Conservation (phyloP, 257 asterid genomes). For the Solanum tacnaense region DNA sequence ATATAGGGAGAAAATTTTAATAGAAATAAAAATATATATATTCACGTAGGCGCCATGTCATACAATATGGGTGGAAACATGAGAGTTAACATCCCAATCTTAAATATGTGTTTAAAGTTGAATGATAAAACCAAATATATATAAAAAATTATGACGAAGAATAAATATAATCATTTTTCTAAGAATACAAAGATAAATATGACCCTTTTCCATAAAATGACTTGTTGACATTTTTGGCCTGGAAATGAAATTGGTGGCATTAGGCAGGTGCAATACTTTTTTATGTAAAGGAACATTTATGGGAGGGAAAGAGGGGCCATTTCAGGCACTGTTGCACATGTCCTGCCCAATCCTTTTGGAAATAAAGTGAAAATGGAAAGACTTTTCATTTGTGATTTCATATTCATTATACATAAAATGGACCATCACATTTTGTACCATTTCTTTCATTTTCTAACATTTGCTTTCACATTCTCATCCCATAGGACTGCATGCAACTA, state of each 20-base stretch:
- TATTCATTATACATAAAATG: background rate
- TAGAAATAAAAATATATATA: no score
- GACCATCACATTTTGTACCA: background rate
- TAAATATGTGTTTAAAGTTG: no score
- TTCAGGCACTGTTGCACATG: constrained; percentile 22
- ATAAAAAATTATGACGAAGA: no score
- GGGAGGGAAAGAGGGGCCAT: constrained; percentile 11
- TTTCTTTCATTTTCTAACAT: background rate
- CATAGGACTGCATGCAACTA: background rate
- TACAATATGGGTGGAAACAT: no score
- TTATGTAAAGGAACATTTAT: background rate
- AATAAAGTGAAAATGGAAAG: background rate
- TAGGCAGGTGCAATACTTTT: background rate
- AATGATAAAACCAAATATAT: no score
- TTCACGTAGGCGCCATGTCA: no score
- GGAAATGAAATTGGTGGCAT: background rate
- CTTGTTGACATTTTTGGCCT: background rate
- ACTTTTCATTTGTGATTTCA: background rate
- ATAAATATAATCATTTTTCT: no score
- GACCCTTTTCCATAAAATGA: background rate
- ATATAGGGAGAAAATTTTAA: no score
- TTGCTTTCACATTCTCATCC: background rate
- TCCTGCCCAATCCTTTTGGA: background rate
- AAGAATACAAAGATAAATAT: no score
- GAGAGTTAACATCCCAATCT: no score